Evolutionary conservation across 768 basidiomycete species (phyloP), one percentile per base, ranked within the genome.

Genomic region (Lactarius hengduanensis): DNA sequence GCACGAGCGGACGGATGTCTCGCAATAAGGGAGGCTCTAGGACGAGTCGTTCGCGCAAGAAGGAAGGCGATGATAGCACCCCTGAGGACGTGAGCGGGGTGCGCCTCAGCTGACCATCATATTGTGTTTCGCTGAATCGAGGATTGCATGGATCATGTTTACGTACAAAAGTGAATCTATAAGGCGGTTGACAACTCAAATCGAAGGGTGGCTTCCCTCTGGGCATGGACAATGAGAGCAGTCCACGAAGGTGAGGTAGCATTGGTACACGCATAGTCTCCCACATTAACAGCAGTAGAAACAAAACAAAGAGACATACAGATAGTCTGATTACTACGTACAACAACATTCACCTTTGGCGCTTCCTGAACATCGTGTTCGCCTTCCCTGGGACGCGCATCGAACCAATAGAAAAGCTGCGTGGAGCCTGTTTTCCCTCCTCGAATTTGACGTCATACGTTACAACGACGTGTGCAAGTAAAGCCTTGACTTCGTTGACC

Each of bases 401-500:
- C 26, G 59, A 15, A n/a, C 38, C 61, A 20, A 69, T 53, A 53
- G 54, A 62, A 4, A 53, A 2, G 0, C 34, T 20, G 13, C 34
- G 15, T 9, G 72, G 72, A 0, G 43, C 32, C 8, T 40, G 57
- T 53, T 70, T 68, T 22, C 67, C 70, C 0, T 68, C 55, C 50
- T 72, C 71, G 38, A 69, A 60, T 55, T 73, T 72, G 13, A 74
- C 54, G 47, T 74, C 74, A 59, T 74, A 73, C n/a, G 62, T 69
- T 26, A 69, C 30, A 22, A 73, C 28, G 34, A 73, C 30, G 32
- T 73, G 70, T 16, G 74, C 74, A 34, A 74, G 40, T 65, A 74
- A 64, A 6, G 38, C 54, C 66, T 74, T 73, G 32, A 73, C 43
- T 63, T 71, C 69, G 41, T 58, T 71, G 6, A 68, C 71, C 5